Base-by-base conservation (phyloP, 2,329 filamentous ascomycete genomes). In the Pyrenochaeta sp. region DNA sequence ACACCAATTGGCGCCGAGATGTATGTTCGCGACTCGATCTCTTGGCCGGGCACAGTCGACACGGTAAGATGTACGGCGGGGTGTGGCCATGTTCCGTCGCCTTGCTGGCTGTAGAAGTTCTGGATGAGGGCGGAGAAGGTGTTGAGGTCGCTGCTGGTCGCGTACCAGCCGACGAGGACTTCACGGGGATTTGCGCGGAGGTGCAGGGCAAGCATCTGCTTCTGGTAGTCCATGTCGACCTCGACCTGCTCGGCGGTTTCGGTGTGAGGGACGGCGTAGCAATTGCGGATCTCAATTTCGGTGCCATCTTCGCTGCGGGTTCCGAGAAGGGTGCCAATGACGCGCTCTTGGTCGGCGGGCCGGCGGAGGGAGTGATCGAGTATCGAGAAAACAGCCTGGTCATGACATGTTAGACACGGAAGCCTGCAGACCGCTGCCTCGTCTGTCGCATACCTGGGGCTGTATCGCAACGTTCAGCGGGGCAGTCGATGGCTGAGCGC, bases 201-300 rank as follows among this genome's bases (percentile, higher is more conserved):
- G 77, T 97, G 94, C 68, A 99, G 83, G 55, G 91, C 90, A 53
- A 98, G 88, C 95, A 99, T 99, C 79, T 94, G 93, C 86, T 98
- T 98, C 82, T 99, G 95, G 81, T 98, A 99, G 80, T 99, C 95
- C 85, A 99, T 96, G 77, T 99, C 95, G 62, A 99, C 95, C 80
- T 99, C 95, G 71, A 99, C 95, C 80, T 99, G 95, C 79, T 99
- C 95, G 76, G 93, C 90, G 67, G 94, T 97, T 82, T 99, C 95
- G 67, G 94, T 98, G 83, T 99, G 95, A 65, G 94, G 93, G 73
- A 99, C 96, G 66, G 95, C 95, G 77, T 99, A 99, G 82, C 92
- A 94, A 74, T 92, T 96, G 75, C 92, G 89, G 72, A 99, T 95
- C 79, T 96, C 92, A 72, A 96, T 91, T 78, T 98, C 94, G 75